Conservation (phyloP, 2,329 filamentous ascomycete genomes). For the Trichoderma sp. region DNA sequence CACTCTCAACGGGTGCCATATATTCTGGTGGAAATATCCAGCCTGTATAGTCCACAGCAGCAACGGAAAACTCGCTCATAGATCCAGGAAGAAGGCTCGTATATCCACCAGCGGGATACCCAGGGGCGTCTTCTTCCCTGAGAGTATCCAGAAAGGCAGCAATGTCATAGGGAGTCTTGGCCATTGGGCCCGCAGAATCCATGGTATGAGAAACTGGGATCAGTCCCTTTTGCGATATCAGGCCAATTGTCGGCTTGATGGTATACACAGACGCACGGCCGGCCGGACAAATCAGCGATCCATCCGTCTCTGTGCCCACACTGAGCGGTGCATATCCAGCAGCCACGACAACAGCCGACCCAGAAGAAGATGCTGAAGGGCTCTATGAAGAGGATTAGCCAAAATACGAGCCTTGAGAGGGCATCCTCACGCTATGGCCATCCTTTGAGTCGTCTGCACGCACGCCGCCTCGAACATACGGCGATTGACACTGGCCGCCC, state of each 20-base stretch:
- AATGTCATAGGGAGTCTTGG: neutral
- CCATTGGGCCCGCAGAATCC: neutral
- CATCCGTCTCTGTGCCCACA: neutral
- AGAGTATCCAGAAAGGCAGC: neutral
- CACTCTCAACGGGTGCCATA: neutral
- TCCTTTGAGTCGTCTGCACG: neutral
- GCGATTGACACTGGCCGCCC: neutral
- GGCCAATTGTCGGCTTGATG: neutral
- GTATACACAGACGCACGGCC: neutral
- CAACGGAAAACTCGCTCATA: neutral
- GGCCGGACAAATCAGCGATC: neutral
- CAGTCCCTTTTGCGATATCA: neutral
- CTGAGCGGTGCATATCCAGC: neutral
- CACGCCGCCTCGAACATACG: neutral
- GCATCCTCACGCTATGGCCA: neutral
- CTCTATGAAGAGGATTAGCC: neutral
- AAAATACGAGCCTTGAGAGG: no score
- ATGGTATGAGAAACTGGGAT: neutral
- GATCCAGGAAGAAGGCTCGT: neutral
- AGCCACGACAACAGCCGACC: neutral
- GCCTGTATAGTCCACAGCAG: neutral
- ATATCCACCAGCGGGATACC: neutral
- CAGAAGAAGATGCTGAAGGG: neutral
- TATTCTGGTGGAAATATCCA: neutral
- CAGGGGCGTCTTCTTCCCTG: neutral